Conservation (phyloP, 2,329 filamentous ascomycete genomes). For the Chlorencoelia australis region DNA sequence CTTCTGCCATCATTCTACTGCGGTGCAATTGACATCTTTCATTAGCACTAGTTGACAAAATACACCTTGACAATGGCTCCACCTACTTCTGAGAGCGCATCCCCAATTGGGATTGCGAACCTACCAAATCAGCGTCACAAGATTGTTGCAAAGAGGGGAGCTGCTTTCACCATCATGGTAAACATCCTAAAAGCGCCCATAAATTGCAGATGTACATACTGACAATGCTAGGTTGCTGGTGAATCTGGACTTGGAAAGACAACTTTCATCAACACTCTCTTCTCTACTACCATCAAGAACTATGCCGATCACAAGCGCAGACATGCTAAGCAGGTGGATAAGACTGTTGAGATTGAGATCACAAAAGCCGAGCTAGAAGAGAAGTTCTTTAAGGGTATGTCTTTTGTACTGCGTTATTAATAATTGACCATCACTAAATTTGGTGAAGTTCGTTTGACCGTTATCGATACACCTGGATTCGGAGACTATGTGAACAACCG, state of each 20-base stretch:
- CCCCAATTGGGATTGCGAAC: conserved; percentile 65
- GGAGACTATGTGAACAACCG: conserved; percentile 99
- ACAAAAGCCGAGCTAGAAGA: conserved; percentile 99
- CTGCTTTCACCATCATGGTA: conserved; percentile 99
- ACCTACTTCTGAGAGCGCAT: conserved; percentile 48
- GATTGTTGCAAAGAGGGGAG: conserved; percentile 75
- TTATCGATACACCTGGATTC: conserved; percentile 98
- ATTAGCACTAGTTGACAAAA: not conserved
- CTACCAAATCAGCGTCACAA: conserved; percentile 66
- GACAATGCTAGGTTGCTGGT: conserved; percentile 67
- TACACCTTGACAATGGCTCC: conserved; percentile 42
- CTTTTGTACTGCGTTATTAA: not conserved
- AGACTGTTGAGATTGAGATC: conserved; percentile 99
- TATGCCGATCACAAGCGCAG: conserved; percentile 99
- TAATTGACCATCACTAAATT: conserved; percentile 12
- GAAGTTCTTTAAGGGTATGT: conserved; percentile 99
- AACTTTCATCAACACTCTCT: conserved; percentile 99
- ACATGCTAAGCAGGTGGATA: conserved; percentile 98
- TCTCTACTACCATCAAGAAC: conserved; percentile 99
- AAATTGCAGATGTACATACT: not conserved
- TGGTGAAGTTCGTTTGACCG: conserved; percentile 78
- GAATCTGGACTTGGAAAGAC: conserved; percentile 98
- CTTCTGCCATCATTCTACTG: not conserved
- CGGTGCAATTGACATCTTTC: too few relatives aligned
- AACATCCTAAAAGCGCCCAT: not conserved